Evolutionary conservation across 1,284 basidiomycete species (phyloP).

Genomic region (Leccinum holopus): DNA sequence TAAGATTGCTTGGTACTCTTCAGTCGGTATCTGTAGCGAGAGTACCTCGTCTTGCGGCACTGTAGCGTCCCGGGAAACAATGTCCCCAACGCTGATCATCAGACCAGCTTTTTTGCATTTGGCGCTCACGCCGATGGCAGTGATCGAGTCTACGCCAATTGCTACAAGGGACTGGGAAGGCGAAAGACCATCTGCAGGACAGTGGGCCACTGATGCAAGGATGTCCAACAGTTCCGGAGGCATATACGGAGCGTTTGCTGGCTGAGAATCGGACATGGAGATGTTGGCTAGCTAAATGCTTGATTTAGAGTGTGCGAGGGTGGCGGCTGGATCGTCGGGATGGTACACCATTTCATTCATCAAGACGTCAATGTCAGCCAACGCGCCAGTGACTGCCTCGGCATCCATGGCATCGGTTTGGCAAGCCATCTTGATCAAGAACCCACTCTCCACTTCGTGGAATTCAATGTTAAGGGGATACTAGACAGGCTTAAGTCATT

Average conservation of each 20-base stretch:
- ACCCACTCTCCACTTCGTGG: conserved; percentile 35
- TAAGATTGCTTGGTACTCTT: conserved; percentile 18
- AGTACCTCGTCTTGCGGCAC: conserved; percentile 6
- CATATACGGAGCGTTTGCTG: conserved; percentile 1
- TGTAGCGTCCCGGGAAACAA: conserved; percentile 28
- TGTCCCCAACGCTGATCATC: conserved; percentile 38
- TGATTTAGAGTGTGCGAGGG: conserved; percentile 1
- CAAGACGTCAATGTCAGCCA: conserved; percentile 32
- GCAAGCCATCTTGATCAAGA: conserved; percentile 41
- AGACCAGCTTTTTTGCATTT: conserved; percentile 41
- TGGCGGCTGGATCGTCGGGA: conserved; percentile 23
- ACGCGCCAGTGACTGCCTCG: conserved; percentile 25
- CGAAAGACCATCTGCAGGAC: conserved; percentile 27
- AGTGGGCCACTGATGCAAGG: conserved; percentile 26
- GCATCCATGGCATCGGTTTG: conserved; percentile 32
- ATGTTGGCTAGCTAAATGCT: not conserved
- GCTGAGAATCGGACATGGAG: not conserved
- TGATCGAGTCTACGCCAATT: conserved; percentile 54
- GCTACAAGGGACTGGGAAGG: conserved; percentile 38
- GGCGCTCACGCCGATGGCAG: conserved; percentile 47
- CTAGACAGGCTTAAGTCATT: conserved; percentile 25
- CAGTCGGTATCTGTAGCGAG: conserved; percentile 8
- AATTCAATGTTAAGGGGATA: conserved; percentile 50
- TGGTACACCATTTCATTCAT: conserved; percentile 32
- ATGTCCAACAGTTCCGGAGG: conserved; percentile 22